Evolutionary conservation across 176 grass and related monocot species (phyloP), one percentile per base, ranked within the genome.

Genomic region (Aegilops umbellulata): DNA sequence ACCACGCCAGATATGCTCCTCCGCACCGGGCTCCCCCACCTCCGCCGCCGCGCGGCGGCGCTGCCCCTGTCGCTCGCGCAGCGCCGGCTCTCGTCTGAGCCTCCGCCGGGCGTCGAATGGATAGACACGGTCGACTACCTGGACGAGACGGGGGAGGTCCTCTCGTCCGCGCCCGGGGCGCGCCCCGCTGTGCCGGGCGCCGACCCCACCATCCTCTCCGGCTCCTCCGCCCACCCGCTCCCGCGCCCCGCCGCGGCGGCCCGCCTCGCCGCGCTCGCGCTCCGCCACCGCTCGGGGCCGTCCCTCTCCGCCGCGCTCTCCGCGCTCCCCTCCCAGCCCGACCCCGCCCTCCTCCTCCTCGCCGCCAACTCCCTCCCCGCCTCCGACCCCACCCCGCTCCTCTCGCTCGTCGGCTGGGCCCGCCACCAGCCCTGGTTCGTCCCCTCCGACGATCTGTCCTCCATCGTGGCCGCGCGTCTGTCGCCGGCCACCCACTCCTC

Each of bases 101-200:
- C 73, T 3, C 39, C 76, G 4, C 30, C 77, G 29, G 7, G 65
- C 31, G 7, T 44, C 2, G 86, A 89, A 64, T 99, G 97, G 97
- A 99, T 90, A 35, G 97, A 94, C 36, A 91, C 92, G 26, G 86
- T 99, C 41, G 88, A 96, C 72, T 99, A 99, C 79, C 90, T 96
- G 60, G 97, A 99, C 76, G 94, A 96, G 85, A 83, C 88, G 60
- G 97, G 97, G 13, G 84, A 73, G 46, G 41, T 98, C 38, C 91
- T 98, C 76, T 88, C 90, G 84, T 84, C 94, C 34, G 87, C 78
- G 20, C 92, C 76, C 2, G 97, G 94, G 57, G 88, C 90, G 22
- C 93, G 97, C 25, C 82, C 90, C 47, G 90, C 92, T 14, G 87
- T 94, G 26, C 92, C 97, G 14, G 90, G 92, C 64, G 84, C 82